Percentiles rank a stretch among this genome's conserved stretches.
Evolutionary conservation across 495 filamentous ascomycete species (phyloP).

Genomic region (Chaetomidium leptoderma): DNA sequence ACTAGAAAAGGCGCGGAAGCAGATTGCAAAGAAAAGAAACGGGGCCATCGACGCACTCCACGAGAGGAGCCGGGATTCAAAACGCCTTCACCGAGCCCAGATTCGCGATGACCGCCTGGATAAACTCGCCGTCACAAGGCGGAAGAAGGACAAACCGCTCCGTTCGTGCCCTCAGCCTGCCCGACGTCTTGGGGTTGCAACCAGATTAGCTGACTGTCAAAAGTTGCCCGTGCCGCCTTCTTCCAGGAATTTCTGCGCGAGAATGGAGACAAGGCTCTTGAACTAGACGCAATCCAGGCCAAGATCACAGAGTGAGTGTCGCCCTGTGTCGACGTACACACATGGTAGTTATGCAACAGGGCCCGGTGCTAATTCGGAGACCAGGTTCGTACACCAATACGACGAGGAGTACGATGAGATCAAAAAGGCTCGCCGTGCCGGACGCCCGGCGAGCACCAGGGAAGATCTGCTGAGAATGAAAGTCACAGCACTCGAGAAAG

Average conservation of each 20-base stretch:
- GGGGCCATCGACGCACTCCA: constrained; percentile 65
- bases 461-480: constrained; percentile 74
- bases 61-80: constrained; percentile 74
- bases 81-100: constrained; percentile 66
- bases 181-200: background rate
- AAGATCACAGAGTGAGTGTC: constrained; percentile 57
- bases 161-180: constrained; percentile 42
- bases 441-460: constrained; percentile 70
- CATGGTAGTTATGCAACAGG: background rate
- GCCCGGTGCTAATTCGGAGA: background rate
- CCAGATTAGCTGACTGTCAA: background rate
- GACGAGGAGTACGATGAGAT: constrained; percentile 69
- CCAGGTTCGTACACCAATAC: constrained; percentile 71
- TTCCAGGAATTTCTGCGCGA: constrained; percentile 60
- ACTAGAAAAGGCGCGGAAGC: constrained; percentile 75
- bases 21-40: constrained; percentile 73
- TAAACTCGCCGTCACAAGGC: constrained; percentile 55
- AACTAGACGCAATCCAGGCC: constrained; percentile 53
- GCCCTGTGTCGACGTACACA: background rate
- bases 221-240: constrained; percentile 68
- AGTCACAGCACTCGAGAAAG: constrained; percentile 65
- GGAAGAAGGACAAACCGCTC: constrained; percentile 64
- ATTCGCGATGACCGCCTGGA: constrained; percentile 72
- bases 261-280: constrained; percentile 51
- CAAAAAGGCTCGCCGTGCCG: constrained; percentile 71